These are phyloP conservation scores for Ettlia oleoabundans DNA, from an alignment of 139 green algal species.

Conservation along the genomic window DNA sequence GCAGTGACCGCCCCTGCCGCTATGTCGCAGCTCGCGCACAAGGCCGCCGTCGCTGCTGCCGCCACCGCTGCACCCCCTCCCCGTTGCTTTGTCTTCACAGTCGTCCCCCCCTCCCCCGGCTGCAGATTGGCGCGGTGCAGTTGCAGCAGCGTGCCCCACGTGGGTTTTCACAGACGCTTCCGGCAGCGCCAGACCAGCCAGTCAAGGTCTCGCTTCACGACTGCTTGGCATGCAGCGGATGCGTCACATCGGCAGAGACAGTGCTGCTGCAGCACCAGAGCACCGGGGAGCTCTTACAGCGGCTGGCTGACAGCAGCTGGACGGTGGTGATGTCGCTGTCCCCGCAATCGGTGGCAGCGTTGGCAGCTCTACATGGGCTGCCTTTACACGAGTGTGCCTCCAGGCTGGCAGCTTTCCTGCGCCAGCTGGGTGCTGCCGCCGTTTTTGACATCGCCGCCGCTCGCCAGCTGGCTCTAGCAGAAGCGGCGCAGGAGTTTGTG, in stretches of 20 bases:
- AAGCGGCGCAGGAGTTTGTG: conserved; percentile 87
- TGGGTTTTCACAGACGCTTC: conserved; percentile 35
- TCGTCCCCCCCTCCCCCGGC: not conserved
- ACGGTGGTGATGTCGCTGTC: conserved; percentile 90
- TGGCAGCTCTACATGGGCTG: conserved; percentile 65
- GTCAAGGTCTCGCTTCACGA: conserved; percentile 95
- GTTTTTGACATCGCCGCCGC: conserved; percentile 79
- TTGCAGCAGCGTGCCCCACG: conserved; percentile 14
- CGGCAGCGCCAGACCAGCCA: conserved; percentile 40
- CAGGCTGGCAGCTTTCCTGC: conserved; percentile 64
- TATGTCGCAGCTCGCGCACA: not conserved
- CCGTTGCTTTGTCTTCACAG: not conserved
- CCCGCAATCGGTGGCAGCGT: conserved; percentile 78
- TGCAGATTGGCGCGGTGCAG: conserved; percentile 43
- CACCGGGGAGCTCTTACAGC: conserved; percentile 65
- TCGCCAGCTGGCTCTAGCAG: conserved; percentile 83
- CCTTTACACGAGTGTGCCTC: conserved; percentile 20
- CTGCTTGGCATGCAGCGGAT: conserved; percentile 97
- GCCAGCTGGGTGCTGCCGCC: conserved; percentile 60
- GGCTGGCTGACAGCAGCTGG: conserved; percentile 24
- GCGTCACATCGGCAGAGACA: conserved; percentile 95
- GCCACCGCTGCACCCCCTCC: not conserved
- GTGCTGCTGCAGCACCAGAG: conserved; percentile 95
- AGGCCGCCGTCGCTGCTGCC: not conserved
- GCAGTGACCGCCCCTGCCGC: not conserved